A percentile compares a stretch with the other conserved stretches of the same genome.
Evolutionary conservation across 2,329 filamentous ascomycete genomes (phyloP).

Genomic region (Trichoderma asperellum): DNA sequence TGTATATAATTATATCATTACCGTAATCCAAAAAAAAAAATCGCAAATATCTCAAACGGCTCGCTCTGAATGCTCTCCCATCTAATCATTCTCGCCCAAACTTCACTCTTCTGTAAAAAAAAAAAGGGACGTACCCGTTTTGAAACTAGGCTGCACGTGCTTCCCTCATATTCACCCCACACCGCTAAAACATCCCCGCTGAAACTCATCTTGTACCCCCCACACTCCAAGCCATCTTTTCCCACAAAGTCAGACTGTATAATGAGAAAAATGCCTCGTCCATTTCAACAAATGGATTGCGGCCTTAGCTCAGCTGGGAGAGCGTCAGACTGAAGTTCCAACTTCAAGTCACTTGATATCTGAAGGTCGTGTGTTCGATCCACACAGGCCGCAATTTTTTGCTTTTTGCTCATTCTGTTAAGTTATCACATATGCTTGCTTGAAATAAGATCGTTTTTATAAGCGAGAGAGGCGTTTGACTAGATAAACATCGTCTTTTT

Average conservation of each 20-base stretch:
- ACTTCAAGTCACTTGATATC: conserved; percentile 24
- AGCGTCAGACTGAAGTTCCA: conserved; percentile 28
- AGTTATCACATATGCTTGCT: not conserved
- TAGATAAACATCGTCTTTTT: not conserved
- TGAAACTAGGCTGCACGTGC: not conserved
- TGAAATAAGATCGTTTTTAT: not conserved
- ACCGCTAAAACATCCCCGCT: not conserved
- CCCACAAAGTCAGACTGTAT: not conserved
- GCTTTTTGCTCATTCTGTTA: not conserved
- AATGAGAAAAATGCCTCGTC: not conserved
- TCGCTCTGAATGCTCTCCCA: not conserved
- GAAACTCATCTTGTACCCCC: not conserved
- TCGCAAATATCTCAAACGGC: not conserved
- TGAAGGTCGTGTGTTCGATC: conserved; percentile 29
- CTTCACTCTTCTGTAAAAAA: not conserved
- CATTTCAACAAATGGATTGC: conserved; percentile 7
- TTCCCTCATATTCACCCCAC: not conserved
- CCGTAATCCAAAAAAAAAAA: not conserved
- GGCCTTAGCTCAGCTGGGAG: conserved; percentile 29
- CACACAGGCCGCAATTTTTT: conserved; percentile 28
- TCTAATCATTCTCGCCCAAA: not conserved
- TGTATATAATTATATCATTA: not conserved
- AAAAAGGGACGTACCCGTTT: conserved; percentile 9
- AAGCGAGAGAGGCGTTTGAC: not conserved
- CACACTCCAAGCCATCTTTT: not conserved